Base-by-base conservation (phyloP, 208 protist species). In the Trypanosoma avium region DNA sequence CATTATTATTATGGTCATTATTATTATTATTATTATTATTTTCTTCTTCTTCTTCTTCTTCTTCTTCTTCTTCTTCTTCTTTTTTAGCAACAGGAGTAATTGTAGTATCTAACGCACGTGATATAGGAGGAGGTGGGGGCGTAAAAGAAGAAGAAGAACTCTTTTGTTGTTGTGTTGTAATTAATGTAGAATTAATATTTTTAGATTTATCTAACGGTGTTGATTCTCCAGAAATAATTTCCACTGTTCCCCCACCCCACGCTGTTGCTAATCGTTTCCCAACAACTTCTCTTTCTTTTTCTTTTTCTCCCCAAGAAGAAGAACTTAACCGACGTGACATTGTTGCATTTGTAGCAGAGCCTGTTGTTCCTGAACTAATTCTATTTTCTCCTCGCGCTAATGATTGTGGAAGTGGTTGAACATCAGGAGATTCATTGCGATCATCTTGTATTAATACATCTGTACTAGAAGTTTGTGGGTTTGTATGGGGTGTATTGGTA, bases 391-490 rank as follows among this genome's bases (percentile, higher is more conserved):
- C 56, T 17, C 27, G 27, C 21, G 56, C 24, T 12, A 12, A 42
- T 48, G 56, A 61, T 17, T 4, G 3, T 17, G 56, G 30, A 36
- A 26, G 6, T 27, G 42, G 24, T 5, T 32, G 38, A 9, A 22
- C n/a, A n/a, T 47, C 40, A 30, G 49, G 21, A 0, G 49, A 54
- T 2, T 59, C 13, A 22, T 32, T 50, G 15, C n/a, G 53, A 32
- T 54, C 26, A 12, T 19, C 59, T 21, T 22, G 21, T 19, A 46
- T n/a, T 1, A 64, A 6, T 33, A 64, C 59, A 12, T 64, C 59
- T 4, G 17, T 55, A 21, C 43, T 54, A 21, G 46, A 64, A 10
- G 47, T 45, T 19, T 55, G 45, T 21, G 43, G 46, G 2, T 45
- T 27, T 42, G 32, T 61, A 24, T 32, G 33, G 19, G 40, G 33